Evolutionary conservation across 148 eudicot species (phyloP).

Genomic region (Rheum nobile): DNA sequence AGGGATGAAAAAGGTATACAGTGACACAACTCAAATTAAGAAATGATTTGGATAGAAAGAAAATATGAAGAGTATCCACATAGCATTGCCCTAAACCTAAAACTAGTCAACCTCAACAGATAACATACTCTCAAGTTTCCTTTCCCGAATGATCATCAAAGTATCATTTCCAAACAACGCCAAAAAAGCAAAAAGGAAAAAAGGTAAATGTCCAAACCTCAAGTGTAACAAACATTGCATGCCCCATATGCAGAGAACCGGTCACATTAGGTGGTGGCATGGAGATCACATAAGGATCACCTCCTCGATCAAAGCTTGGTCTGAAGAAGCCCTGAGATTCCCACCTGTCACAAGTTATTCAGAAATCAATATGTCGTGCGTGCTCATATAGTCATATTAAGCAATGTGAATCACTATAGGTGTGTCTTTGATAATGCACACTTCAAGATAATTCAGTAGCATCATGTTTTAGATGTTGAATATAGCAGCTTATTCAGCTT

Average conservation of each 20-base stretch:
- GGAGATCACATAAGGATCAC: slow-evolving; percentile 75
- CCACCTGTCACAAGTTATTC: slow-evolving; percentile 63
- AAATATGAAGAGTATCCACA: background rate
- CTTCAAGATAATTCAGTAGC: background rate
- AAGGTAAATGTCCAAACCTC: slow-evolving; percentile 47
- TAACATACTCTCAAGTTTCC: background rate
- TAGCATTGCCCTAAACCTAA: background rate
- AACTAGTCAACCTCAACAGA: background rate
- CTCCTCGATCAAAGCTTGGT: slow-evolving; percentile 70
- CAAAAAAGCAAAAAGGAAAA: background rate
- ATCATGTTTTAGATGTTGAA: background rate
- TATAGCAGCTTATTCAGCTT: background rate
- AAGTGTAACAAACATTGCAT: slow-evolving; percentile 99
- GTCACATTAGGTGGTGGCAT: slow-evolving; percentile 99
- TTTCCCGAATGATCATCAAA: background rate
- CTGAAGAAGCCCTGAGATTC: slow-evolving; percentile 94
- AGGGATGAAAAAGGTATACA: background rate
- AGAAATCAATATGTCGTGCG: slow-evolving; percentile 8
- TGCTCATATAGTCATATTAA: background rate
- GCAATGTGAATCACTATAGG: background rate
- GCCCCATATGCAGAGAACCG: slow-evolving; percentile 98
- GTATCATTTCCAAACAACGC: background rate
- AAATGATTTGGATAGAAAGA: background rate
- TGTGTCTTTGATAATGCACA: background rate
- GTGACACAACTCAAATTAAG: background rate